These are phyloP conservation scores for Tephrocybe sp. DNA, from an alignment of 768 basidiomycete genomes.

Conservation along the genomic window DNA sequence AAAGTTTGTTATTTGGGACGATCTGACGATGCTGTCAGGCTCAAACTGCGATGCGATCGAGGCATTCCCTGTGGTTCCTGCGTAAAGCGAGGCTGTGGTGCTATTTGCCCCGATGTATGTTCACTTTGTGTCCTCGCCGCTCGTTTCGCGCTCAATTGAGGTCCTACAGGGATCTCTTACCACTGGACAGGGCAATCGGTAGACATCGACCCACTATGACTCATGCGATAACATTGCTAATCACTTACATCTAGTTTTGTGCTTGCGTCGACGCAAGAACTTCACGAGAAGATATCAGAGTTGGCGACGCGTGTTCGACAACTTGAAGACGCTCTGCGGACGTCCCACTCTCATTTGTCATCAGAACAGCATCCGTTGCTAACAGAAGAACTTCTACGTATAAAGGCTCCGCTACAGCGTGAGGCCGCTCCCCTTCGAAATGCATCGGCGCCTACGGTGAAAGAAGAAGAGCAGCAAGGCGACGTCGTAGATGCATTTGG, in stretches of 20 bases:
- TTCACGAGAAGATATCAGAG: conserved; percentile 81
- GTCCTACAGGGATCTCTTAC: conserved; percentile 63
- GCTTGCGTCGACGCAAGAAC: conserved; percentile 75
- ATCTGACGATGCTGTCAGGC: conserved; percentile 31
- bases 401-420: conserved; percentile 77
- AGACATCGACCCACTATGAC: conserved; percentile 13
- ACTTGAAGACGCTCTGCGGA: conserved; percentile 69
- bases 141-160: background rate
- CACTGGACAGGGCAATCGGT: conserved; percentile 84
- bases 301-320: conserved; percentile 73
- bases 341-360: conserved; percentile 58
- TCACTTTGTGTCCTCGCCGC: background rate
- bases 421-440: conserved; percentile 51
- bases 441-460: conserved; percentile 33
- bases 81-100: conserved; percentile 76
- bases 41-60: conserved; percentile 77
- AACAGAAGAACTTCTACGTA: conserved; percentile 66
- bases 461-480: conserved; percentile 63
- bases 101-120: conserved; percentile 79
- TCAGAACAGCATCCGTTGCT: conserved; percentile 66
- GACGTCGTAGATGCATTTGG: conserved; percentile 83
- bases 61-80: conserved; percentile 78
- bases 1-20: background rate
- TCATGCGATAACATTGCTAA: background rate
- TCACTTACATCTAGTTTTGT: conserved; percentile 52